Evolutionary conservation across 371 early-diverging fungal genomes (phyloP).

Genomic region (Apophysomyces trapeziformis): DNA sequence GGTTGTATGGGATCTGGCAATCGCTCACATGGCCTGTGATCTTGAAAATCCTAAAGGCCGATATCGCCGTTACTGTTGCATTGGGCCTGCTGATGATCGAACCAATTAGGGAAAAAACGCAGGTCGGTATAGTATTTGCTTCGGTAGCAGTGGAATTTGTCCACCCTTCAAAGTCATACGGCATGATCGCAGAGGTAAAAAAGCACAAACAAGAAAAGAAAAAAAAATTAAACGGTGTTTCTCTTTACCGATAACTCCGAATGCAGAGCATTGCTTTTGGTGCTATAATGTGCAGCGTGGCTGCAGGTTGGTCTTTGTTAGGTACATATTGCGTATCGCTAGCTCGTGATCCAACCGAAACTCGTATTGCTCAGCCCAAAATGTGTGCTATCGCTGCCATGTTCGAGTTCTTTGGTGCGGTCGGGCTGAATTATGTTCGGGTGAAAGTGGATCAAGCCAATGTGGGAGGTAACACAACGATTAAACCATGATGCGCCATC

Average conservation of each 20-base stretch:
- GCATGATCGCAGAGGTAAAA: conserved; percentile 42
- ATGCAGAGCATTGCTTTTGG: conserved; percentile 38
- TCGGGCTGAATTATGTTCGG: conserved; percentile 41
- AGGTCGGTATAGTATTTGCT: conserved; percentile 34
- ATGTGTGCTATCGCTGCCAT: conserved; percentile 31
- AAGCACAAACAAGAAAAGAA: neutral
- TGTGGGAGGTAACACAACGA: conserved; percentile 37
- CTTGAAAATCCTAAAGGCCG: conserved; percentile 48
- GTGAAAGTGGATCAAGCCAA: conserved; percentile 50
- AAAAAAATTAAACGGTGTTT: neutral
- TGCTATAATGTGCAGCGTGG: conserved; percentile 42
- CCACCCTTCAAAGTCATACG: conserved; percentile 49
- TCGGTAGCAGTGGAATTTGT: conserved; percentile 52
- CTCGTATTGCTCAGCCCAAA: conserved; percentile 32
- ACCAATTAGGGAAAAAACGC: conserved; percentile 27
- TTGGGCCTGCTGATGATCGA: conserved; percentile 37
- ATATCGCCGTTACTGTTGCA: conserved; percentile 45
- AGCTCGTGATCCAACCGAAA: conserved; percentile 29
- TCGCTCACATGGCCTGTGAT: conserved; percentile 44
- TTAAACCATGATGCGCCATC: conserved; percentile 1
- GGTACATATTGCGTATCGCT: conserved; percentile 41
- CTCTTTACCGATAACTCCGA: conserved; percentile 10
- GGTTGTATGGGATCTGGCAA: conserved; percentile 39
- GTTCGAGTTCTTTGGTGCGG: conserved; percentile 43
- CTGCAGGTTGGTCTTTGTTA: conserved; percentile 44